Percentiles rank a stretch among this genome's conserved stretches.
Conservation (phyloP, 2,329 filamentous ascomycete genomes). For the Zelopaecilomyces penicillatus region DNA sequence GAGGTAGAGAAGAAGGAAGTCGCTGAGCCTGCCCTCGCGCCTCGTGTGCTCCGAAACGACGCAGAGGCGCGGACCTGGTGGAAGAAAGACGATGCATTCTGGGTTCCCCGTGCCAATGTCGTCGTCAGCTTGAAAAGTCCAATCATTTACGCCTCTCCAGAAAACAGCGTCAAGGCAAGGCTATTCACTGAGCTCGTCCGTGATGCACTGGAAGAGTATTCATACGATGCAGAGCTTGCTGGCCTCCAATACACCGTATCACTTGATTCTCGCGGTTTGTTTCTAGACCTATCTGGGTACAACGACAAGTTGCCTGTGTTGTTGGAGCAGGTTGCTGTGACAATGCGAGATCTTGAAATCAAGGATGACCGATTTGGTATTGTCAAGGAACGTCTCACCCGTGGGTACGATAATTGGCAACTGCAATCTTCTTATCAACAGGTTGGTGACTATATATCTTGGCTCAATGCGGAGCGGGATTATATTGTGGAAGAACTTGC, state of each 20-base stretch:
- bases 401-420: slow-evolving; percentile 78
- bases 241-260: slow-evolving; percentile 77
- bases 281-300: slow-evolving; percentile 77
- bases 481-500: slow-evolving; percentile 75
- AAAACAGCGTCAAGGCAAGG: slow-evolving; percentile 67
- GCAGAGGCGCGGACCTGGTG: slow-evolving; percentile 77
- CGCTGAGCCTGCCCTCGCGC: slow-evolving; percentile 62
- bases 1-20: slow-evolving; percentile 93
- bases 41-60: slow-evolving; percentile 80
- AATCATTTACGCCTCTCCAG: slow-evolving; percentile 68
- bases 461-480: slow-evolving; percentile 67
- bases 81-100: slow-evolving; percentile 98
- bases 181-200: slow-evolving; percentile 80
- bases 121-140: slow-evolving; percentile 74
- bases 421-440: slow-evolving; percentile 85
- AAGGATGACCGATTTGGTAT: slow-evolving; percentile 84
- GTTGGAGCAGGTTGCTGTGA: slow-evolving; percentile 77
- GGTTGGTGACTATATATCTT: slow-evolving; percentile 72
- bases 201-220: slow-evolving; percentile 85
- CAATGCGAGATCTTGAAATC: slow-evolving; percentile 76
- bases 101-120: slow-evolving; percentile 91
- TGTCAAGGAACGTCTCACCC: slow-evolving; percentile 73
- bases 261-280: slow-evolving; percentile 63
- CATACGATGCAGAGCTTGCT: slow-evolving; percentile 90
- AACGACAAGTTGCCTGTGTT: slow-evolving; percentile 93